Evolutionary conservation across 2,329 filamentous ascomycete species (phyloP).

Genomic region (Pyrenochaeta sp.): DNA sequence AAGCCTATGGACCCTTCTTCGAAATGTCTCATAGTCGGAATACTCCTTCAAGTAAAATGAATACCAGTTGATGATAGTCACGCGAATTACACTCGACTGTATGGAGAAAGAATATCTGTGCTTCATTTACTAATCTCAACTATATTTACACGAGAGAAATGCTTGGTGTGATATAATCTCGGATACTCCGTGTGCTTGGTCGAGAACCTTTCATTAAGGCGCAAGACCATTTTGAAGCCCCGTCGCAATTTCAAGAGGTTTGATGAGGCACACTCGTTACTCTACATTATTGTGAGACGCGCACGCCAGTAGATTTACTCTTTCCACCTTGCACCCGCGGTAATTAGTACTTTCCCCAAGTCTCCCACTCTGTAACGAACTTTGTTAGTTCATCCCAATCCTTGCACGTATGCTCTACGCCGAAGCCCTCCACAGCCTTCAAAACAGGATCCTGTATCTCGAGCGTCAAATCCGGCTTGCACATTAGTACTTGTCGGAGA

Average conservation of each 20-base stretch:
- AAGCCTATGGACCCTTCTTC: background rate
- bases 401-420: slow-evolving; percentile 18
- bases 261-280: background rate
- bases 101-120: background rate
- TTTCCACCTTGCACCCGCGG: background rate
- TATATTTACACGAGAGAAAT: background rate
- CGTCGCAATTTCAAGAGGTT: background rate
- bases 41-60: background rate
- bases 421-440: slow-evolving; percentile 21
- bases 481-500: slow-evolving; percentile 21
- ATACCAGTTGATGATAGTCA: background rate
- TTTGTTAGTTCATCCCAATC: slow-evolving; percentile 19
- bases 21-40: background rate
- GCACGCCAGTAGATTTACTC: background rate
- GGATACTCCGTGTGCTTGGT: background rate
- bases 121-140: background rate
- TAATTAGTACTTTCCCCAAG: background rate
- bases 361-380: slow-evolving; percentile 16
- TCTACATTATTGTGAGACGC: background rate
- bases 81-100: background rate
- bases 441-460: slow-evolving; percentile 15
- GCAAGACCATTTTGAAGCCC: background rate
- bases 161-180: background rate
- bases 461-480: slow-evolving; percentile 20
- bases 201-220: background rate